phyloP scores from a whole-genome alignment of 805 yeast genomes.

The Metschnikowia corniflorae region DNA sequence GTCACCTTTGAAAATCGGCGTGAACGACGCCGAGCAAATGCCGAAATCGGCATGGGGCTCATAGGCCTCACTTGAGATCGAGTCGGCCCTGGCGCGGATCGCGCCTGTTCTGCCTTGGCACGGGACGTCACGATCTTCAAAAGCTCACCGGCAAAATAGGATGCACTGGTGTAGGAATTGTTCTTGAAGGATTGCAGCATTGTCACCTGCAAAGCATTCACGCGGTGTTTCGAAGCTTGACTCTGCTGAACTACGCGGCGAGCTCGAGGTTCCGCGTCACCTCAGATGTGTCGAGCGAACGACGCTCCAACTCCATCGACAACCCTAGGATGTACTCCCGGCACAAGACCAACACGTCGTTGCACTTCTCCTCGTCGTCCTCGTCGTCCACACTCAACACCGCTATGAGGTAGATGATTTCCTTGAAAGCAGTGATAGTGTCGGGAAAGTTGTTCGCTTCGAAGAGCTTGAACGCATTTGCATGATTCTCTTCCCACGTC shows the following conservation, averaged over 20 bases:
- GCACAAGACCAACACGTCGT: conserved; percentile 66
- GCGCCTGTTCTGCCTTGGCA: conserved; percentile 84
- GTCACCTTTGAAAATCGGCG: conserved; percentile 87
- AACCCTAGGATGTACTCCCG: conserved; percentile 90
- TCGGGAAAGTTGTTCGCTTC: conserved; percentile 77
- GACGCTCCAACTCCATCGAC: conserved; percentile 86
- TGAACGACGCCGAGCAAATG: conserved; percentile 79
- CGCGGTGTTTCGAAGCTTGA: conserved; percentile 76
- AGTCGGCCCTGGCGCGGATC: conserved; percentile 75
- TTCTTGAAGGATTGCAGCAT: conserved; percentile 87
- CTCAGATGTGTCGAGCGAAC: conserved; percentile 66
- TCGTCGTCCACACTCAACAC: conserved; percentile 67
- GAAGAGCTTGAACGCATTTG: conserved; percentile 78
- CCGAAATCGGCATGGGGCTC: conserved; percentile 89
- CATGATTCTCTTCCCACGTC: conserved; percentile 54
- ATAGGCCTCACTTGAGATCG: conserved; percentile 77
- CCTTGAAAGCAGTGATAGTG: conserved; percentile 78
- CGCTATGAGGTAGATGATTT: conserved; percentile 70
- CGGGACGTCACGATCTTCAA: conserved; percentile 68
- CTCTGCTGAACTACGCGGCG: conserved; percentile 92
- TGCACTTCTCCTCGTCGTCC: conserved; percentile 74
- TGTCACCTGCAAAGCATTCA: conserved; percentile 90
- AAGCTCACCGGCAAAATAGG: conserved; percentile 84
- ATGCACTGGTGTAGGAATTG: conserved; percentile 84
- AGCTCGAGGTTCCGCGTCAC: conserved; percentile 86